Base-by-base conservation (phyloP, 805 yeast species). In the Metschnikowia shivogae region DNA sequence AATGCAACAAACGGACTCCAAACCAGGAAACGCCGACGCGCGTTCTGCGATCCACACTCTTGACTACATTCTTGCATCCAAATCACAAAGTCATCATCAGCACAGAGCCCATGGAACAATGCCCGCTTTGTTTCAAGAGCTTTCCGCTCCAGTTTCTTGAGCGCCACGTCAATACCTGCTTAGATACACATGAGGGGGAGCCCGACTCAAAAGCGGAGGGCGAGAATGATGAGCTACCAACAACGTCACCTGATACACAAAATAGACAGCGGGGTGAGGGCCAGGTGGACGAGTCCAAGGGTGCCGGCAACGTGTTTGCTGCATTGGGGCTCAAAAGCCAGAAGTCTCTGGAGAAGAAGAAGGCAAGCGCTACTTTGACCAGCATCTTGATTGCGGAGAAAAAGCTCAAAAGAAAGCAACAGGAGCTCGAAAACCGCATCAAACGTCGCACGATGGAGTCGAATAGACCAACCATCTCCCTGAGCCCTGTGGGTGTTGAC, bases 121-220 rank as follows among this genome's bases (percentile, higher is more conserved):
- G 76, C 47, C 76, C 76, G 11, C 58, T 71, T 17, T 71, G 76
- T 47, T 47, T 50, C 34, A 57, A 59, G 44, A 27, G 20, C 5
- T 57, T 68, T 28, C 54, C 61, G 3, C 43, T 43, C 5, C 44
- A 44, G 5, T 53, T 62, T 14, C 55, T 70, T 6, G 74, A 70
- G 49, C 53, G 65, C 19, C 76, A 71, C 44, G 76, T 70, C 11
- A 71, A 71, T 43, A 42, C 56, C 12, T 71, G 76, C 44, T 58
- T 71, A 43, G 76, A 71, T 44, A 54, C 56, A 5, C 60, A 54
- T 14, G 68, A 61, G 26, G 27, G 30, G 28, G 38, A 14, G 24
- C 11, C 31, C 30, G 29, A 48, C 35, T 17, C 47, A 42, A 31
- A 45, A 13, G 30, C 13, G 4, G 28, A 30, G 2, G 19, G 33